phyloP scores from a whole-genome alignment of 2,329 filamentous ascomycete species.

The Aspergillus aculeatinus region DNA sequence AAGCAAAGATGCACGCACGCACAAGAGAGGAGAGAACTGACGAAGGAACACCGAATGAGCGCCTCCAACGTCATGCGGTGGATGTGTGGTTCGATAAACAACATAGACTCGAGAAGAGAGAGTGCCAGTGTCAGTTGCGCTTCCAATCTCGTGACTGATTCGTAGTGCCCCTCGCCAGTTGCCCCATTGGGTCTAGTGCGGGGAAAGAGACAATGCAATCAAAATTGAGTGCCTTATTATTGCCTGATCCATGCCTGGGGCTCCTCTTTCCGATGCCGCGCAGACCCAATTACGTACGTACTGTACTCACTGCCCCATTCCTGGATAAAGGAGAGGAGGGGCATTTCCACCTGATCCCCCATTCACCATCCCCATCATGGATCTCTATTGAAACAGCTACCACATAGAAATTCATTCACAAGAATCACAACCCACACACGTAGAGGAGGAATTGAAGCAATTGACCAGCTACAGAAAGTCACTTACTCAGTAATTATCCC shows the following conservation, averaged over 20 bases:
- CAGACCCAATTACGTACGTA: neutral
- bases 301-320: neutral
- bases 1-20: neutral
- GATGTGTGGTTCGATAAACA: slow-evolving; percentile 1
- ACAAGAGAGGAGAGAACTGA: neutral
- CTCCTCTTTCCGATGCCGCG: neutral
- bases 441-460: too few relatives aligned
- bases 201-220: neutral
- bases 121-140: too few relatives aligned
- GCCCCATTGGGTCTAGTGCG: slow-evolving; percentile 6
- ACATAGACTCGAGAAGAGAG: neutral
- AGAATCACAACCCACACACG: too few relatives aligned
- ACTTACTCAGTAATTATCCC: too few relatives aligned
- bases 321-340: too few relatives aligned
- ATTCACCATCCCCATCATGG: too few relatives aligned
- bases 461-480: too few relatives aligned
- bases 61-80: slow-evolving; percentile 21
- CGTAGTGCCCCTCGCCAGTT: slow-evolving; percentile 17
- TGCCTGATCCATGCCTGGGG: slow-evolving; percentile 1
- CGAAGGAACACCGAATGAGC: slow-evolving; percentile 2
- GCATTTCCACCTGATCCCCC: too few relatives aligned
- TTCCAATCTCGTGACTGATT: slow-evolving; percentile 19
- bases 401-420: too few relatives aligned
- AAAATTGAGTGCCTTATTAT: too few relatives aligned
- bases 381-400: too few relatives aligned